These are phyloP conservation scores for Calonectria naviculata DNA, from an alignment of 2,329 filamentous ascomycete species.

Conservation along the genomic window DNA sequence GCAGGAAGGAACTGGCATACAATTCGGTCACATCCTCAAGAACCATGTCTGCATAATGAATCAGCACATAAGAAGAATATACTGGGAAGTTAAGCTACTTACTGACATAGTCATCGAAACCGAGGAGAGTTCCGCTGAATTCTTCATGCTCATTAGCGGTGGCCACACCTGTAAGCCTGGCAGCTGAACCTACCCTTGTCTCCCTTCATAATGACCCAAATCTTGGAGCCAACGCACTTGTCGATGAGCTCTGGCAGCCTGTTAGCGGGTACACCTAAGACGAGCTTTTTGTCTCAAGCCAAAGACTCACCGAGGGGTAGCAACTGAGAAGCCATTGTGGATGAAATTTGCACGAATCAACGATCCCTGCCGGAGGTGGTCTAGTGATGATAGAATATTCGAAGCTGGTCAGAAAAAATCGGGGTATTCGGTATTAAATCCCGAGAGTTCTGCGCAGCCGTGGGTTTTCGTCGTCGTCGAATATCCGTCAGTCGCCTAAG, in stretches of 20 bases:
- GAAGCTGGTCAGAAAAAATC: background rate
- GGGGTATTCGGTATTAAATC: background rate
- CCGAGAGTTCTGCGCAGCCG: background rate
- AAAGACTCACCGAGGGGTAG: constrained; percentile 71
- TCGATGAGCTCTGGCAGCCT: constrained; percentile 86
- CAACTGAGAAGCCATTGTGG: constrained; percentile 77
- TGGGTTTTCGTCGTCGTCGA: constrained; percentile 12
- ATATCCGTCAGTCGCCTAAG: constrained; percentile 26
- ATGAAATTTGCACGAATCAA: constrained; percentile 21
- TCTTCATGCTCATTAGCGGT: constrained; percentile 64
- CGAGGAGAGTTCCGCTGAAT: constrained; percentile 92
- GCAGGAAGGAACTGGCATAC: constrained; percentile 60
- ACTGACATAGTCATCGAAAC: constrained; percentile 99
- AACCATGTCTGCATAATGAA: constrained; percentile 83
- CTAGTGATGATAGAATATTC: background rate
- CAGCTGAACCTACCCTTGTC: constrained; percentile 79
- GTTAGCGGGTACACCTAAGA: constrained; percentile 31
- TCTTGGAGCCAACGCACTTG: constrained; percentile 96
- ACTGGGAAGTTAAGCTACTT: constrained; percentile 59
- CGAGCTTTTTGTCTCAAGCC: background rate
- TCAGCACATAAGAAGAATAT: background rate
- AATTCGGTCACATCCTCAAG: constrained; percentile 97
- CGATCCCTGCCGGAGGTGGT: background rate
- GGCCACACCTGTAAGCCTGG: background rate
- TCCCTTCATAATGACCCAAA: constrained; percentile 99